Evolutionary conservation across 176 grass and related monocot genomes (phyloP).

Genomic region (Oryza meyeriana): DNA sequence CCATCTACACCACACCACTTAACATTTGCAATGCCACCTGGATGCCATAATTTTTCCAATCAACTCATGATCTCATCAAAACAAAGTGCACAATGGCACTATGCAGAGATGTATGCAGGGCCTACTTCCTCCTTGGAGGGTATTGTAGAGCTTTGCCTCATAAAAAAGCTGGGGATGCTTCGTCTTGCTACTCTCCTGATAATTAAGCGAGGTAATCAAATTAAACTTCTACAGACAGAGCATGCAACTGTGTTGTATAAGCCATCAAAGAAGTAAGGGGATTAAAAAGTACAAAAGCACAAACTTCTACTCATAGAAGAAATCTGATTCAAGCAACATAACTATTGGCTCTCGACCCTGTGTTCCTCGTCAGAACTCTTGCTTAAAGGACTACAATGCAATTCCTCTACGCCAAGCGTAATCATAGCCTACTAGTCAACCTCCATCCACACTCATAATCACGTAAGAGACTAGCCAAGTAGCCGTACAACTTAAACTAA

Average conservation of each 20-base stretch:
- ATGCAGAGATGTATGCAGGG: not conserved
- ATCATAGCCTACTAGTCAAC: slow-evolving; percentile 28
- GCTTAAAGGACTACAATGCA: not conserved
- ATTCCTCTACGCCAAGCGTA: not conserved
- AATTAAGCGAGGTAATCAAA: not conserved
- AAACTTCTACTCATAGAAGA: slow-evolving; percentile 6
- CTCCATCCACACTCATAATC: not conserved
- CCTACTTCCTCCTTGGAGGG: slow-evolving; percentile 68
- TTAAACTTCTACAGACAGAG: not conserved
- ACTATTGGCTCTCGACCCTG: not conserved
- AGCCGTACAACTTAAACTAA: not conserved
- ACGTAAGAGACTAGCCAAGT: not conserved
- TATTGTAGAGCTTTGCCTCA: slow-evolving; percentile 72
- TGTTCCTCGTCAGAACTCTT: not conserved
- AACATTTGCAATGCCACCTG: slow-evolving; percentile 71
- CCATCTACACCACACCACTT: slow-evolving; percentile 69
- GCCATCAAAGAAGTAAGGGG: not conserved
- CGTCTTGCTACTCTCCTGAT: slow-evolving; percentile 56
- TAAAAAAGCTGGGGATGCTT: slow-evolving; percentile 82
- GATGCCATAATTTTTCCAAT: not conserved
- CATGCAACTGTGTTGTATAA: not conserved
- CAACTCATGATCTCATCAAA: not conserved
- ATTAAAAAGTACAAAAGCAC: not conserved
- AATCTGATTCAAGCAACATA: not conserved
- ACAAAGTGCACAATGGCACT: not conserved